Evolutionary conservation across 768 basidiomycete species (phyloP).

Genomic region (Suillus hirtellus): DNA sequence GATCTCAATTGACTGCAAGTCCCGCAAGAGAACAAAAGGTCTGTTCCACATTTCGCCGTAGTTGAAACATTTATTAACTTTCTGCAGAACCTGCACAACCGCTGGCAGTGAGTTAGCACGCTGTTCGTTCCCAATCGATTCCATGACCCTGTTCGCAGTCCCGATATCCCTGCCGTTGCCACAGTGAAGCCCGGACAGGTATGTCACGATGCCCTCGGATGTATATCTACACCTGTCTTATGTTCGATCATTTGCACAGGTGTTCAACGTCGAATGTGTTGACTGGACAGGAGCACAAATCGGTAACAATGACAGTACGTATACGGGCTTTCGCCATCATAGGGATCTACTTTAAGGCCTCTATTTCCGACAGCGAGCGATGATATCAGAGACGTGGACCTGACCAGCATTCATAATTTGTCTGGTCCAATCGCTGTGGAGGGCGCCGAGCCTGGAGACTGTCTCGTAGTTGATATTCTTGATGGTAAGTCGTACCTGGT

Average conservation of each 20-base stretch:
- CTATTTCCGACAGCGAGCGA: slow-evolving; percentile 49
- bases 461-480: slow-evolving; percentile 77
- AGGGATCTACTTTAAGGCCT: neutral
- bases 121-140: neutral
- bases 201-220: slow-evolving; percentile 9
- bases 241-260: slow-evolving; percentile 33
- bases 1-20: slow-evolving; percentile 29
- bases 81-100: slow-evolving; percentile 62
- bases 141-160: slow-evolving; percentile 35
- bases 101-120: slow-evolving; percentile 62
- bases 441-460: slow-evolving; percentile 77
- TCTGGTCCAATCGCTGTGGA: slow-evolving; percentile 75
- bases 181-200: slow-evolving; percentile 66
- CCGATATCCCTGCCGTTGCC: slow-evolving; percentile 61
- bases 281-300: slow-evolving; percentile 84
- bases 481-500: slow-evolving; percentile 45
- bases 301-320: slow-evolving; percentile 69
- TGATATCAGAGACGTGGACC: slow-evolving; percentile 65
- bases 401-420: slow-evolving; percentile 71
- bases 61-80: neutral
- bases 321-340: neutral
- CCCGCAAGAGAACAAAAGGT: slow-evolving; percentile 60
- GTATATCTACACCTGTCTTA: neutral
- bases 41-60: slow-evolving; percentile 4
- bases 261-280: slow-evolving; percentile 71